phyloP scores from a whole-genome alignment of 2,329 filamentous ascomycete genomes.

The Penicillium crustosum region DNA sequence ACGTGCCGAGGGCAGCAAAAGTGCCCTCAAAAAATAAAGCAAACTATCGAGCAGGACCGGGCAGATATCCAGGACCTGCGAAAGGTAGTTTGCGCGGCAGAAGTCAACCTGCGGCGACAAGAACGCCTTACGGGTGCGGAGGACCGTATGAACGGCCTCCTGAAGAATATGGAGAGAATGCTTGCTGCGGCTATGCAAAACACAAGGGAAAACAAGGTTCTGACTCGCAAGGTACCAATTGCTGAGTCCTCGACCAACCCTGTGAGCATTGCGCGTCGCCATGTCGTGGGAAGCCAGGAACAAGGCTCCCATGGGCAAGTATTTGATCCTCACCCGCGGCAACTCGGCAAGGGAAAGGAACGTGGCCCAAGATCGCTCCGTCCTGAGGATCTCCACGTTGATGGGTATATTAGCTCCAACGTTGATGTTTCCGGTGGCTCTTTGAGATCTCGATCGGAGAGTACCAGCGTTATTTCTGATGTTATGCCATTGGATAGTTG shows the following conservation, averaged over 20 bases:
- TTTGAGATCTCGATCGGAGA: not conserved
- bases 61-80: not conserved
- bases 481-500: not conserved
- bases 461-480: not conserved
- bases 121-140: not conserved
- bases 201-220: not conserved
- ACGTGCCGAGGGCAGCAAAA: too few relatives aligned
- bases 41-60: too few relatives aligned
- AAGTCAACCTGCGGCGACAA: rapidly evolving
- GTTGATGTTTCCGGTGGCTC: not conserved
- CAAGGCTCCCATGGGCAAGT: not conserved
- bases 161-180: not conserved
- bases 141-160: not conserved
- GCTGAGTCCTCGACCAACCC: not conserved
- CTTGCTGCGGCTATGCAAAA: not conserved
- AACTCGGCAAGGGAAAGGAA: not conserved
- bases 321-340: not conserved
- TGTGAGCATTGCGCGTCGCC: not conserved
- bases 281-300: not conserved
- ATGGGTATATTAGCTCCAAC: too few relatives aligned
- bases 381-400: not conserved
- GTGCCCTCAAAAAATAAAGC: too few relatives aligned
- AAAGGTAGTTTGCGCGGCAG: rapidly evolving
- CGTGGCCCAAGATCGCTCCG: not conserved
- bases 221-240: not conserved